Evolutionary conservation across 2,329 filamentous ascomycete genomes (phyloP).

Genomic region (Penicillium sp.): DNA sequence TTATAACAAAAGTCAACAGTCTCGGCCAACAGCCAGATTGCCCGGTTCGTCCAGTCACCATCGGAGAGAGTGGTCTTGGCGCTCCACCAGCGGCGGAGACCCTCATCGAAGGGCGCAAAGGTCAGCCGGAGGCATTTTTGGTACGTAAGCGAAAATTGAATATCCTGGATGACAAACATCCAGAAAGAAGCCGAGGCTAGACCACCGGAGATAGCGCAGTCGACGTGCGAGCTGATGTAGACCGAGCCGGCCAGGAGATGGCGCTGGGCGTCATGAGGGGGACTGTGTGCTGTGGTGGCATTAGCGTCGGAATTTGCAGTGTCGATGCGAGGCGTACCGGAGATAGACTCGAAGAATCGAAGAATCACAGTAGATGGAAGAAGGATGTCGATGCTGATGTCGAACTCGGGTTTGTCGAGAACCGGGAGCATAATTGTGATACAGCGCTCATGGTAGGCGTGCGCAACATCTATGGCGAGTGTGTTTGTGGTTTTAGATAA

Average conservation of each 20-base stretch:
- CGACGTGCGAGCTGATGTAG: slow-evolving; percentile 37
- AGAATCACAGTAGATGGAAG: slow-evolving; percentile 38
- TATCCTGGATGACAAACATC: slow-evolving; percentile 40
- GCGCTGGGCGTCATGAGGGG: slow-evolving; percentile 36
- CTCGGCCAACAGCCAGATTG: slow-evolving; percentile 37
- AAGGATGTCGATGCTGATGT: slow-evolving; percentile 36
- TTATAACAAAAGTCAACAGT: slow-evolving; percentile 38
- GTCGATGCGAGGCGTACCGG: slow-evolving; percentile 26
- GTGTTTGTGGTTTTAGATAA: slow-evolving; percentile 34
- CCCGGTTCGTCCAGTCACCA: slow-evolving; percentile 36
- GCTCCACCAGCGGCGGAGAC: slow-evolving; percentile 31
- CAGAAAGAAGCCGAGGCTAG: slow-evolving; percentile 39
- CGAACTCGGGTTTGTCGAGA: slow-evolving; percentile 32
- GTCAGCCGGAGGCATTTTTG: slow-evolving; percentile 35
- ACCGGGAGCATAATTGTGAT: slow-evolving; percentile 37
- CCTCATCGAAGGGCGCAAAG: slow-evolving; percentile 34
- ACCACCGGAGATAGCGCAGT: slow-evolving; percentile 34
- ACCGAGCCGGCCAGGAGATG: slow-evolving; percentile 39
- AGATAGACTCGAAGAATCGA: slow-evolving; percentile 39
- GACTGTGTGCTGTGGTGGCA: slow-evolving; percentile 28
- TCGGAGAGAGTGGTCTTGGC: slow-evolving; percentile 27
- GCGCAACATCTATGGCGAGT: slow-evolving; percentile 31
- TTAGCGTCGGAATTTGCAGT: neutral
- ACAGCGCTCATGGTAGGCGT: slow-evolving; percentile 38
- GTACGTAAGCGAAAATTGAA: slow-evolving; percentile 36